Conservation (phyloP, 2,329 filamentous ascomycete genomes). For the Calonectria pseudoturangicola region DNA sequence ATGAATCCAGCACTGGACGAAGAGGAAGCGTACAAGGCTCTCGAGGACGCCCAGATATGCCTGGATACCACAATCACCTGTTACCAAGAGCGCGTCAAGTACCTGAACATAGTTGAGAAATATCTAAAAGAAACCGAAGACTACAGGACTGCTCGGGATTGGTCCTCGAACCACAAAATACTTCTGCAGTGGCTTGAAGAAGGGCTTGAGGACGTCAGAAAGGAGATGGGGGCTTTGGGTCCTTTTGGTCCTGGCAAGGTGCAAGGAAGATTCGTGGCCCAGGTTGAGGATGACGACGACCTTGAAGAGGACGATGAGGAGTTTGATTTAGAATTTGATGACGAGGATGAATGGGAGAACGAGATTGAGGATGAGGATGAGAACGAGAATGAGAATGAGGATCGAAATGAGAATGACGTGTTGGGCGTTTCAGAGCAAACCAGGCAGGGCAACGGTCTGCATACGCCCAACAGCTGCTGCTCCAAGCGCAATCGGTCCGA, state of each 20-base stretch:
- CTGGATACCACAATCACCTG: conserved; percentile 43
- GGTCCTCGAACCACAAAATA: conserved; percentile 43
- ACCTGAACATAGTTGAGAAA: conserved; percentile 36
- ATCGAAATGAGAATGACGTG: background rate
- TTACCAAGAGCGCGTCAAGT: conserved; percentile 41
- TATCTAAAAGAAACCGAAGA: conserved; percentile 35
- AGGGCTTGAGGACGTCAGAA: conserved; percentile 36
- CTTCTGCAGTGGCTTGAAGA: conserved; percentile 50
- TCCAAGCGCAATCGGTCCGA: background rate
- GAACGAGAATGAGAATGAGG: background rate
- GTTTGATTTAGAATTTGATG: background rate
- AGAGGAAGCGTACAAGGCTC: conserved; percentile 33
- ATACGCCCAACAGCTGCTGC: conserved; percentile 12
- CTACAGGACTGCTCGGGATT: conserved; percentile 42
- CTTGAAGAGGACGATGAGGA: background rate
- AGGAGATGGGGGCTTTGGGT: background rate
- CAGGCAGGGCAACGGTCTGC: background rate
- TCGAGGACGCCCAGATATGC: conserved; percentile 42
- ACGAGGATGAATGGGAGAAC: background rate
- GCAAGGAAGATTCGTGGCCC: background rate
- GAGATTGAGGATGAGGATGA: background rate
- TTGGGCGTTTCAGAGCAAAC: no score
- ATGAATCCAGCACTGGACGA: conserved; percentile 42
- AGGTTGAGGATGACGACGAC: background rate
- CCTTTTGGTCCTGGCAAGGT: no score